Base-by-base conservation (phyloP, 2,329 filamentous ascomycete species). In the Hymenoscyphus scutula region DNA sequence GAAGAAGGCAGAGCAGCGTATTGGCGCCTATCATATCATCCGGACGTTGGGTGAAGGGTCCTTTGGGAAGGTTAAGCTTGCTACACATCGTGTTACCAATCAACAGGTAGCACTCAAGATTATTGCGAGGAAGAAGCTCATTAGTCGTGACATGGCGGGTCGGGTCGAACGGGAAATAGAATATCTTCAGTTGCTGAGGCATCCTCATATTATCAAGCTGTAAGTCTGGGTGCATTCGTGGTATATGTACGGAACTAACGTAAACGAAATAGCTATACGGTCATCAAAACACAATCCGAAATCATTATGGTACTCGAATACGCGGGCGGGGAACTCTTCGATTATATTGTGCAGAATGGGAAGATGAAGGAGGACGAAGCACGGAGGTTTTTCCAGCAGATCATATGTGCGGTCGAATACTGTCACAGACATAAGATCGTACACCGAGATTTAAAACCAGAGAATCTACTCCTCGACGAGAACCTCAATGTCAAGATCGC, bases 291-390 rank as follows among this genome's bases (percentile, higher is more conserved):
- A 6, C 86, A 88, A 27, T 87, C 85, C 65, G 95, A 99, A 76
- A 99, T 99, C 75, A 95, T 98, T 77, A 99, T 99, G 95, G 95
- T 99, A 56, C 86, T 99, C 69, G 95, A 99, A 77, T 99, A 96
- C 77, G 95, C 95, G 51, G 95, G 95, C 65, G 91, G 91, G 65
- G 95, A 99, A 77, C 83, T 99, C 64, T 99, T 99, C 78, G 94
- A 99, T 77, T 98, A 98, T 78, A 95, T 99, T 66, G 95, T 99
- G 63, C 89, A 93, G 74, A 88, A 97, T 74, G 95, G 95, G 61
- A 89, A 91, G 74, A 92, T 98, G 84, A 87, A 89, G 70, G 95
- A 99, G 77, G 84, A 88, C 64, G 91, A 96, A 75, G 95, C 95
- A n/a, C 88, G 95, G 62, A 92, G 94, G 70, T 97, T 99, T 81